Evolutionary conservation across 768 basidiomycete species (phyloP), one percentile per base, ranked within the genome.

Genomic region (Boletus reticuloceps): DNA sequence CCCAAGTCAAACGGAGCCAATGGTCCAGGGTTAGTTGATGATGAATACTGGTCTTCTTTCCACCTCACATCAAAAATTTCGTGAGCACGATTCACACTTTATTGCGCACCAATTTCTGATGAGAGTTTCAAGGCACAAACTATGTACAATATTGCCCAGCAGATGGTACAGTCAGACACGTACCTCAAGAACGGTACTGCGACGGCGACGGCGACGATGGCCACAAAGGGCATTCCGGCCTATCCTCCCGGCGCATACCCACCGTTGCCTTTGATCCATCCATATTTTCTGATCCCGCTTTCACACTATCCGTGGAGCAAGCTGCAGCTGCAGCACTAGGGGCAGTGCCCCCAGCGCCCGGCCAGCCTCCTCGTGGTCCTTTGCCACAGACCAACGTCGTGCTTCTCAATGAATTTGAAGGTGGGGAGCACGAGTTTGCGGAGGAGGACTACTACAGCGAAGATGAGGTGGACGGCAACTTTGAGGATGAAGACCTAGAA

Each of bases 1-100:
- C 57, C 61, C 27, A 72, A 58, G 56, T 47, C 51, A 11, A 64
- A 70, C 34, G 70, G 64, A 45, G 22, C 53, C 20, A 62, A 57
- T 41, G 62, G 61, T 10, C 46, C 58, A 17, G 44, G 52, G 49
- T 44, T 71, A 16, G 73, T 77, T 47, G 84, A 84, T 58, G 83
- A 86, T 59, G 83, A 83, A 45, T 87, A 88, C 65, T 86, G 86
- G 87, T 79, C 82, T 45, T 79, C 81, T 38, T 89, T 43, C 86
- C 88, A 37, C 78, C 81, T 22, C 83, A 88, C 62, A 79, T 88
- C 56, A 80, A 84, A 64, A 83, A 79, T 58, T 88, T 88, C 68
- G 85, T 89, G 67, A 76, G 83, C 58, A 63, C 53, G 61, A 69
- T 68, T 61, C 63, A 61, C 59, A 58, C 62, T 64, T 36, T 48